A percentile compares a stretch with the other conserved stretches of the same genome.
These are phyloP conservation scores for Biscogniauxia mediterranea DNA, from an alignment of 2,329 filamentous ascomycete genomes.

Conservation along the genomic window DNA sequence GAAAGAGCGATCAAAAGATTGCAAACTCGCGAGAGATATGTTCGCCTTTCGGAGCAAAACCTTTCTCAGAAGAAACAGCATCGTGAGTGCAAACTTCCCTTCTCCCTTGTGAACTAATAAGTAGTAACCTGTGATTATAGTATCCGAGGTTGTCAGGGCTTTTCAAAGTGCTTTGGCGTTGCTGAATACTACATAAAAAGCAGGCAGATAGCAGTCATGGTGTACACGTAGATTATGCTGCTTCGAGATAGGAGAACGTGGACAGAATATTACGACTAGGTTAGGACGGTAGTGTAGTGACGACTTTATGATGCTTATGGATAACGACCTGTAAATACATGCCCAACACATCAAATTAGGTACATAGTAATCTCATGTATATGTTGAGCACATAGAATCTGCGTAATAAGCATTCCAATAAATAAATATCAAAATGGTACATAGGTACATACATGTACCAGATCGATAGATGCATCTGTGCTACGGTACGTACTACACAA, in stretches of 20 bases:
- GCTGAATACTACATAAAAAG: slow-evolving; percentile 37
- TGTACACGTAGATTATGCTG: not conserved
- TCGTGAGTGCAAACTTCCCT: slow-evolving; percentile 54
- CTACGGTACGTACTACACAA: not conserved
- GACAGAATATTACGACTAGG: too few relatives aligned
- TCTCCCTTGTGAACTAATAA: slow-evolving; percentile 16
- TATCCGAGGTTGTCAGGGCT: slow-evolving; percentile 58
- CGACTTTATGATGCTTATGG: too few relatives aligned
- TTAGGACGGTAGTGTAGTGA: too few relatives aligned
- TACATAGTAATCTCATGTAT: too few relatives aligned
- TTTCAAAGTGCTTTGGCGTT: slow-evolving; percentile 62
- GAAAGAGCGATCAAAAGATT: slow-evolving; percentile 76
- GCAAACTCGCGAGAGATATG: slow-evolving; percentile 74
- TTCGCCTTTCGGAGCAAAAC: slow-evolving; percentile 69
- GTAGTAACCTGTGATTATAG: slow-evolving; percentile 32
- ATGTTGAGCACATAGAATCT: too few relatives aligned
- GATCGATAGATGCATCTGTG: too few relatives aligned
- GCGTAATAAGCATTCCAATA: too few relatives aligned
- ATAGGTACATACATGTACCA: not conserved
- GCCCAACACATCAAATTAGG: too few relatives aligned
- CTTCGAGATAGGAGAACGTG: too few relatives aligned
- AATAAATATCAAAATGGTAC: too few relatives aligned
- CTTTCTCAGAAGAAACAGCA: slow-evolving; percentile 76
- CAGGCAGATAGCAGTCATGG: not conserved
- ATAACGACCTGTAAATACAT: too few relatives aligned